Conservation (phyloP, 306 rosid species). For the Cucurbita argyrosperma region DNA sequence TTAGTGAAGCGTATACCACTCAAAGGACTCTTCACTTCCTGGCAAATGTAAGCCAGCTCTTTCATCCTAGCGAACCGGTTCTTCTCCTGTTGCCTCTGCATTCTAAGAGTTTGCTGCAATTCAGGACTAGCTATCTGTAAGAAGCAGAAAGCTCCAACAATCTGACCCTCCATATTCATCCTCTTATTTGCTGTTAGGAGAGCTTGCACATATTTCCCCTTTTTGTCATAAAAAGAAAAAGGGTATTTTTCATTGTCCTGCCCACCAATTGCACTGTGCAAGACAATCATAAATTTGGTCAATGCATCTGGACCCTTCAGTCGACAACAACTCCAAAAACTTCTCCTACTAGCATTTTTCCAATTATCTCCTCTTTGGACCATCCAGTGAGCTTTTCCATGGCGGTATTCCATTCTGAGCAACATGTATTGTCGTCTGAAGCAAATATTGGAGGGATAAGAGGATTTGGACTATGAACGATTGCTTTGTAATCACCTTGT, state of each 20-base stretch:
- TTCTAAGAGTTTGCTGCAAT: conserved; percentile 63
- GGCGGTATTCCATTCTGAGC: conserved; percentile 97
- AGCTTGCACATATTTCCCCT: conserved; percentile 68
- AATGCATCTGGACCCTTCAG: conserved; percentile 77
- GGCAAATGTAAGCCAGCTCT: conserved; percentile 87
- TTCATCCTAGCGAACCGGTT: conserved; percentile 65
- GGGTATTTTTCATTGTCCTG: conserved; percentile 65
- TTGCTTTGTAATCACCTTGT: conserved; percentile 96
- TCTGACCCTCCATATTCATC: conserved; percentile 58
- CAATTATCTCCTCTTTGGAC: conserved; percentile 54
- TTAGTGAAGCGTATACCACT: conserved; percentile 83
- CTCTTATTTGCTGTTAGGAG: conserved; percentile 88
- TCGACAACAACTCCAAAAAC: conserved; percentile 82
- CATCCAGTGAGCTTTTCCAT: conserved; percentile 95
- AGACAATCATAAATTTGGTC: conserved; percentile 90
- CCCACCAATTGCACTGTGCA: conserved; percentile 87
- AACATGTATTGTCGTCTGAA: conserved; percentile 82
- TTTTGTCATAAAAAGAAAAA: conserved; percentile 58
- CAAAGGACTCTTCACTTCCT: conserved; percentile 81
- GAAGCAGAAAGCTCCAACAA: conserved; percentile 91
- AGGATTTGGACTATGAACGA: conserved; percentile 84
- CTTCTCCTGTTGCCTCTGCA: conserved; percentile 78
- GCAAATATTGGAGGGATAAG: conserved; percentile 98
- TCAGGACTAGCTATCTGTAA: conserved; percentile 81
- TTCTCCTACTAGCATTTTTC: conserved; percentile 91